These are phyloP conservation scores for Aureobasidium zeae DNA, from an alignment of 2,329 filamentous ascomycete species.

Conservation along the genomic window DNA sequence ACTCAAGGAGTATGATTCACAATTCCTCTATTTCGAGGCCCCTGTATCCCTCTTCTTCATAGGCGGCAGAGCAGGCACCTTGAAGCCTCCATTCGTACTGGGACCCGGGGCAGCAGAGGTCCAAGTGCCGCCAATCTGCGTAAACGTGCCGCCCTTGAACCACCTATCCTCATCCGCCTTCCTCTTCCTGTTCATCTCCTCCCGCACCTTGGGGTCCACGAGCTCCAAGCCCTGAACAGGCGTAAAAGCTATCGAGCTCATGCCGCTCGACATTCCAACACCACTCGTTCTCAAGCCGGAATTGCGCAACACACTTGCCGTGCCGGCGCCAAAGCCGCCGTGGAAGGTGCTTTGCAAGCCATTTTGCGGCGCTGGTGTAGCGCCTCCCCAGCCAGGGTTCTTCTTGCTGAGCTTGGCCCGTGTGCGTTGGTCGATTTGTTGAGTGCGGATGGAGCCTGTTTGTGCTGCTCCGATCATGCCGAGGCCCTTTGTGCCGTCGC, in stretches of 20 bases:
- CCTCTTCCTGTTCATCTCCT: slow-evolving; percentile 78
- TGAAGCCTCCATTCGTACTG: slow-evolving; percentile 50
- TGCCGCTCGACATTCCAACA: slow-evolving; percentile 52
- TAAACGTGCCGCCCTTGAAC: slow-evolving; percentile 97
- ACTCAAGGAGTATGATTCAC: too few relatives aligned
- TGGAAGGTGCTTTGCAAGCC: slow-evolving; percentile 71
- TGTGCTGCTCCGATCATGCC: slow-evolving; percentile 91
- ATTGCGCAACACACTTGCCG: slow-evolving; percentile 60
- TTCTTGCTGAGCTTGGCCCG: slow-evolving; percentile 89
- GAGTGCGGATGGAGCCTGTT: slow-evolving; percentile 77
- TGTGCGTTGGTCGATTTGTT: slow-evolving; percentile 88
- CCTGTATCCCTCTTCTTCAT: slow-evolving; percentile 50
- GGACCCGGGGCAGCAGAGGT: slow-evolving; percentile 25
- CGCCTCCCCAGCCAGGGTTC: slow-evolving; percentile 86
- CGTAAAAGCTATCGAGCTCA: slow-evolving; percentile 80
- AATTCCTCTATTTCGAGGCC: neutral
- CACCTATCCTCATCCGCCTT: slow-evolving; percentile 92
- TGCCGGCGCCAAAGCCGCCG: slow-evolving; percentile 62
- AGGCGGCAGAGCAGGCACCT: slow-evolving; percentile 65
- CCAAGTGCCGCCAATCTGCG: slow-evolving; percentile 59
- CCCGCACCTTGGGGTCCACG: slow-evolving; percentile 83
- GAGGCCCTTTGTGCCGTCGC: slow-evolving; percentile 75
- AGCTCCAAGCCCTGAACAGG: slow-evolving; percentile 91
- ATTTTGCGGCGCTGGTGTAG: slow-evolving; percentile 37
- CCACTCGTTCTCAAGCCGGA: slow-evolving; percentile 74